Conservation (phyloP, 2,329 filamentous ascomycete genomes). For the Epichloe aotearoae region DNA sequence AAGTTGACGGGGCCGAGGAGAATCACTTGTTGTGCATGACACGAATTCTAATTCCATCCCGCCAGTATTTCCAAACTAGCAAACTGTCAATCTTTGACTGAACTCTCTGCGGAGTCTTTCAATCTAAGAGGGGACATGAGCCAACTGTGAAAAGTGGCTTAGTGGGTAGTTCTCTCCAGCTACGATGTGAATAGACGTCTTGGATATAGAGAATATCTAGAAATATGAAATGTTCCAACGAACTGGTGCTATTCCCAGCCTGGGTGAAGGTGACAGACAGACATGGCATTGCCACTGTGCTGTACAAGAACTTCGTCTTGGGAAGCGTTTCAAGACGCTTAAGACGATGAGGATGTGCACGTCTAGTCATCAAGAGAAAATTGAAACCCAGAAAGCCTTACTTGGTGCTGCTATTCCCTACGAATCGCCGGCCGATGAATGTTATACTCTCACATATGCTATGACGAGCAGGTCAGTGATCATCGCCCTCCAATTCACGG, state of each 20-base stretch:
- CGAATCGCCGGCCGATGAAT: not conserved
- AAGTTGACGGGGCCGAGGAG: slow-evolving; percentile 18
- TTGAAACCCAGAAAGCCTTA: not conserved
- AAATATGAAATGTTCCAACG: not conserved
- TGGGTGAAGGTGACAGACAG: not conserved
- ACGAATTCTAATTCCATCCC: not conserved
- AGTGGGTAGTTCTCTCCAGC: not conserved
- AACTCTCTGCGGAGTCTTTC: not conserved
- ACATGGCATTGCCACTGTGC: not conserved
- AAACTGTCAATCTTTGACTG: slow-evolving; percentile 3
- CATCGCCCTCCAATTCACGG: not conserved
- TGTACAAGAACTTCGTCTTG: not conserved
- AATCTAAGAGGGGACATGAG: not conserved
- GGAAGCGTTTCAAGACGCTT: not conserved
- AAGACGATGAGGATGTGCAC: not conserved
- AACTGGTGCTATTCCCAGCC: not conserved
- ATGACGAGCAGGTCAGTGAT: not conserved
- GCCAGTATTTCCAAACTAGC: slow-evolving; percentile 3
- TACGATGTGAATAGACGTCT: not conserved
- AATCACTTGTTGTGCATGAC: not conserved
- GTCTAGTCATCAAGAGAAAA: not conserved
- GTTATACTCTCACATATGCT: slow-evolving; percentile 7
- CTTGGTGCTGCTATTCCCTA: not conserved
- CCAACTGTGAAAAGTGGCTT: not conserved
- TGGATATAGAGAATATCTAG: not conserved